phyloP scores from a whole-genome alignment of 768 basidiomycete genomes.

The Naganishia onofrii region DNA sequence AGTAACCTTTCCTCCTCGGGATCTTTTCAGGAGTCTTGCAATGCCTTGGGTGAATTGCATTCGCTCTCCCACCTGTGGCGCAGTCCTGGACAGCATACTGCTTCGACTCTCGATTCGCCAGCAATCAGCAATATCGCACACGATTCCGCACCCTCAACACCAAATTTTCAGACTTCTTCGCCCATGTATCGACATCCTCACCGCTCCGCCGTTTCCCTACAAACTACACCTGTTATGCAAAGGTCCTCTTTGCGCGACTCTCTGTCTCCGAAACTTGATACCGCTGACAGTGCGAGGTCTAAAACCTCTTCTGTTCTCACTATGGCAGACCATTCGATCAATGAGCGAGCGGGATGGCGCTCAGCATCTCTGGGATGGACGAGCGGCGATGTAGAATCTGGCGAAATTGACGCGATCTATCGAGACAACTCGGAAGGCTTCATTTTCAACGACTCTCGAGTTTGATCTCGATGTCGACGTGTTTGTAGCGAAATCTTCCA shows the following conservation, averaged over 20 bases:
- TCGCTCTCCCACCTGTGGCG: neutral
- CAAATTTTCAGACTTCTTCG: neutral
- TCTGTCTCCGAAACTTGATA: neutral
- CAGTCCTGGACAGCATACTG: neutral
- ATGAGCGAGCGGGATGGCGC: neutral
- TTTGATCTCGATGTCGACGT: too few relatives aligned
- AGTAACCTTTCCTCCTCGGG: neutral
- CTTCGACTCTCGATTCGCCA: neutral
- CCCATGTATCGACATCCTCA: slow-evolving; percentile 14
- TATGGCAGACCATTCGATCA: neutral
- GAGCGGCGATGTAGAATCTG: neutral
- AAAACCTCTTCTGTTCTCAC: slow-evolving; percentile 5
- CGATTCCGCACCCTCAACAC: neutral
- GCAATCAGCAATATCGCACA: neutral
- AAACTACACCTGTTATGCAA: neutral
- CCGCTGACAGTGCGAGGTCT: neutral
- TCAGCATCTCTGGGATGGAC: neutral
- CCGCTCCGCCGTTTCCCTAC: slow-evolving; percentile 1
- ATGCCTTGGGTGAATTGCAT: neutral
- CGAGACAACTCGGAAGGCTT: neutral
- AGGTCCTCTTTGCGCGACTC: neutral
- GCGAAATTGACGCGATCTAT: neutral
- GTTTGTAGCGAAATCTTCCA: neutral
- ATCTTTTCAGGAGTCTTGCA: neutral
- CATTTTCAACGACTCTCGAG: neutral